Evolutionary conservation across 75 land plant species (phyloP), one percentile per base, ranked within the genome.

Genomic region (Gnetum montanum): DNA sequence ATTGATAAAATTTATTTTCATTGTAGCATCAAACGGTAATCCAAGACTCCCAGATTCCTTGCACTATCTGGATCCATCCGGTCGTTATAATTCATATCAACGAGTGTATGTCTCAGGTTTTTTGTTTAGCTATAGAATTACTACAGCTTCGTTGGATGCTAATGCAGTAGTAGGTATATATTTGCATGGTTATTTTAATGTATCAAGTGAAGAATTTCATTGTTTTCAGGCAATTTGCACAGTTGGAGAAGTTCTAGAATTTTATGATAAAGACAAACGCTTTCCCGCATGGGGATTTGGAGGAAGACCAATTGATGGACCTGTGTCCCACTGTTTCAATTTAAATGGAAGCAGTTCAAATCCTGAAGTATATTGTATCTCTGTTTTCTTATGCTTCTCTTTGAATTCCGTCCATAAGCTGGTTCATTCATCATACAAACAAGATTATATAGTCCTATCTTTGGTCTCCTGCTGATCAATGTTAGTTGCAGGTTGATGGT

Each of bases 221-320:
- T 50, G 19, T 11, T 60, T 8, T 13, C 69, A 90, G 96, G 90
- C 87, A 55, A 85, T 94, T 35, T 13, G 44, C 4, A 83, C 88
- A 15, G 85, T 94, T 48, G 98, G 98, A 12, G 82, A 78, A 7
- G 84, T 94, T n/a, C 37, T 94, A 30, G 79, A 88, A 34, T 68
- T 74, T 61, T 94, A 94, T 70, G 96, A 94, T 58, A 37, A 90
- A 31, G 96, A 94, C 48, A 85, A 74, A 47, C 79, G 81, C 18
- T 88, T 94, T 61, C 80, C 86, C 38, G 86, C 86, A n/a, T 94
- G 95, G 96, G 98, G 95, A 5, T 94, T 94, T 67, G 95, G 98
- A 65, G 98, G 80, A 49, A 70, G 79, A 43, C 81, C 87, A 41
- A 72, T 77, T 44, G 81, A 88, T 60, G 83, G 84, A 26, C 75